Evolutionary conservation across 805 yeast genomes (phyloP), one percentile per base, ranked within the genome.

Genomic region (Wickerhamomyces strasburgensis): DNA sequence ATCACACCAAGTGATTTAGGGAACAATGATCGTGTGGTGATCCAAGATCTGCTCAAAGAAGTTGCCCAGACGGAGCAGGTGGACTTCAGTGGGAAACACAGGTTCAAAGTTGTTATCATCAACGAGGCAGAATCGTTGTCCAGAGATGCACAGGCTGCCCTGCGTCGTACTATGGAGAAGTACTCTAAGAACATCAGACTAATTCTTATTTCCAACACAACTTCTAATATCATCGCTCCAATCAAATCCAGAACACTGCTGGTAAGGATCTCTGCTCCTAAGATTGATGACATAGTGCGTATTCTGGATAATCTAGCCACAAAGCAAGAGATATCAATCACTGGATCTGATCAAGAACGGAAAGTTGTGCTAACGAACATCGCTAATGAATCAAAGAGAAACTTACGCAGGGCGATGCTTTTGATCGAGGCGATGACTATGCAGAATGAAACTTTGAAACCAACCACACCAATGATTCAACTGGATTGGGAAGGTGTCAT

Each of bases 1-100:
- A 84, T 93, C 51, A 93, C 98, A 3, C 99, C 99, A 6, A 76
- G 93, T 42, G 98, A 93, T 61, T 82, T 93, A 80, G 98, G 98
- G 6, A 87, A 83, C 59, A 87, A 88, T 56, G 99, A 93, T 62
- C 72, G 98, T 44, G 81, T 93, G 35, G 96, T 93, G 23, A 88
- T 93, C 48, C 98, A 93, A 57, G 97, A 93, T 52, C 64, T 93
- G 43, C 70, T 93, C 49, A 93, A 93, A 53, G 98, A 93, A 47
- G 79, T 93, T 31, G 98, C 97, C 2, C 95, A 88, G 52, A 84
- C 93, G 10, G 96, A 89, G 54, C 96, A 89, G 54, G 88, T 93
- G n/a, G 96, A 89, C 57, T 80, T 84, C 52, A 64, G 64, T 45
- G 57, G 72, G 32, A 61, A 64, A 14, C 70, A 80, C 51, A 64